Conservation (phyloP, 805 yeast species). For the Priceomyces medius region DNA sequence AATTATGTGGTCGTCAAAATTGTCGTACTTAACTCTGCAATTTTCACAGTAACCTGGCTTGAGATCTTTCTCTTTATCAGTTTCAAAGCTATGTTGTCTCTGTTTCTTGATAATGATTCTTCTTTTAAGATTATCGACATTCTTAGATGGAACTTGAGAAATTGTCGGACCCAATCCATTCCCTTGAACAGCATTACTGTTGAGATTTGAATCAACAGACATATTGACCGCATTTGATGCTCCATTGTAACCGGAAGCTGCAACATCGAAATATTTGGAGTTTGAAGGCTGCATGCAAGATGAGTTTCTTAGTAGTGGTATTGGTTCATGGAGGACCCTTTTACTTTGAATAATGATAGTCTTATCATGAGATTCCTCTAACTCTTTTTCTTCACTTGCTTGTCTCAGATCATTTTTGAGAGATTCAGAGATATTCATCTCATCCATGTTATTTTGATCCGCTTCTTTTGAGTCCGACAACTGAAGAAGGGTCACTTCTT, state of each 20-base stretch:
- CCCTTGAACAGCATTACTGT: constrained; percentile 36
- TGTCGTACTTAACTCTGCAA: constrained; percentile 80
- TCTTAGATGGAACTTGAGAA: constrained; percentile 55
- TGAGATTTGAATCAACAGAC: constrained; percentile 40
- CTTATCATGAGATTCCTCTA: not conserved
- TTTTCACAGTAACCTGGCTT: constrained; percentile 90
- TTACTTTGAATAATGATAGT: not conserved
- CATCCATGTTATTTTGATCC: constrained; percentile 17
- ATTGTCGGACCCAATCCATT: constrained; percentile 64
- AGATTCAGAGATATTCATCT: constrained; percentile 22
- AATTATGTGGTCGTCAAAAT: constrained; percentile 70
- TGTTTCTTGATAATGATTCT: constrained; percentile 44
- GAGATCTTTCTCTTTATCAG: constrained; percentile 27
- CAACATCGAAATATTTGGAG: constrained; percentile 43
- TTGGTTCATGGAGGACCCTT: constrained; percentile 28
- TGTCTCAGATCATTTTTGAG: constrained; percentile 13
- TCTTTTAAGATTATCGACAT: constrained; percentile 47
- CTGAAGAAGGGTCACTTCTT: constrained; percentile 16
- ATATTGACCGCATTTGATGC: constrained; percentile 43
- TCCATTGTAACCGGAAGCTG: constrained; percentile 45
- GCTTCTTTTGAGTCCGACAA: constrained; percentile 8
- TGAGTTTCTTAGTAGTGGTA: constrained; percentile 32
- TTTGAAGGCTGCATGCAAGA: constrained; percentile 40
- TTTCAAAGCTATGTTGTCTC: constrained; percentile 16
- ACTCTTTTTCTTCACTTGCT: constrained; percentile 12